phyloP scores from a whole-genome alignment of 257 asterid species.

The Jaltomata sinuosa region DNA sequence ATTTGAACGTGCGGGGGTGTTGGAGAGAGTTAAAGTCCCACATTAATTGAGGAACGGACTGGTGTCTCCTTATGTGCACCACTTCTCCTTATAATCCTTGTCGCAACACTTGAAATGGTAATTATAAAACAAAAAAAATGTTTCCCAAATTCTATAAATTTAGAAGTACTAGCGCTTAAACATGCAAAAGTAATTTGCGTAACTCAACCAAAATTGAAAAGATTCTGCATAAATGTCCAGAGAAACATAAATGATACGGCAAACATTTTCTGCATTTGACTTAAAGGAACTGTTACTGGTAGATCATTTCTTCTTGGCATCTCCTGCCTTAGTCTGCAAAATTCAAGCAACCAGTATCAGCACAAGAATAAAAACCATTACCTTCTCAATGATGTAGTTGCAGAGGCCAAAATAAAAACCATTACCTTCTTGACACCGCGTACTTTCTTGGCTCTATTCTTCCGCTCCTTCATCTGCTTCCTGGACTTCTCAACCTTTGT shows the following conservation, averaged over 20 bases:
- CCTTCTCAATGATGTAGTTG: background rate
- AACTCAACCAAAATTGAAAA: background rate
- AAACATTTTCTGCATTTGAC: background rate
- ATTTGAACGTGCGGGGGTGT: background rate
- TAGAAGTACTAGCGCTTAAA: background rate
- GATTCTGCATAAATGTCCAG: background rate
- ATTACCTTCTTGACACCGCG: slow-evolving; percentile 26
- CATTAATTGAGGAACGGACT: background rate
- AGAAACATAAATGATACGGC: background rate
- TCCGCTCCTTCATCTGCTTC: slow-evolving; percentile 27
- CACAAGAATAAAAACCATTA: background rate
- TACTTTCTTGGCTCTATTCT: slow-evolving; percentile 24
- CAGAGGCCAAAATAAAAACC: background rate
- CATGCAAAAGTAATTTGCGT: background rate
- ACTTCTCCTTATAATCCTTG: background rate
- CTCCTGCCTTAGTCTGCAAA: slow-evolving; percentile 29
- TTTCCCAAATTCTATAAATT: background rate
- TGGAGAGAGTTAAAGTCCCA: background rate
- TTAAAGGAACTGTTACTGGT: background rate
- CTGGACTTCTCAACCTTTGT: slow-evolving; percentile 30
- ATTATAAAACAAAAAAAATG: background rate
- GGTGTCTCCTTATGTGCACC: background rate
- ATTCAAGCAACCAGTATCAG: background rate
- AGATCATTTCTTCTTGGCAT: slow-evolving; percentile 16
- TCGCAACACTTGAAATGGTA: background rate